phyloP scores from a whole-genome alignment of 2,329 filamentous ascomycete genomes.

The Xylariomycetidae sp. region DNA sequence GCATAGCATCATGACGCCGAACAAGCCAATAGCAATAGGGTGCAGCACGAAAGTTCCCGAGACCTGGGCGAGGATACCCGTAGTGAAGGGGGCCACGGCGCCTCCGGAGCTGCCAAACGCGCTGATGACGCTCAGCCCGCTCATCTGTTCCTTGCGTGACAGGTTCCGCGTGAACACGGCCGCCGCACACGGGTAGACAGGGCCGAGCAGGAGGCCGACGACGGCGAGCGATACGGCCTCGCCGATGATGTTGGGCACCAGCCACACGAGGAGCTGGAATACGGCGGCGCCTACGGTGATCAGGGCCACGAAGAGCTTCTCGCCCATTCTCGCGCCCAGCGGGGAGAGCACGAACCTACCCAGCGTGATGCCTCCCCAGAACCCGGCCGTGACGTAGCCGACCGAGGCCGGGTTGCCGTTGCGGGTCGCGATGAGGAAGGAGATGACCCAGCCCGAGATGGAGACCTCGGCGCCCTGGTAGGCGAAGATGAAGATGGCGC shows the following conservation, averaged over 20 bases:
- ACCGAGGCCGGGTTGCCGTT: constrained; percentile 65
- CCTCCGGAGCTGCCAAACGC: constrained; percentile 67
- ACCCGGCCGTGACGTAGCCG: constrained; percentile 73
- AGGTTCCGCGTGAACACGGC: constrained; percentile 60
- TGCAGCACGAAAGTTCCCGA: constrained; percentile 60
- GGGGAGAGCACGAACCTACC: constrained; percentile 69
- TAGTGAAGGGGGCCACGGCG: constrained; percentile 62
- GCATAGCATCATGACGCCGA: constrained; percentile 58
- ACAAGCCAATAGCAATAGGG: constrained; percentile 64
- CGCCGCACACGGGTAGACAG: constrained; percentile 71
- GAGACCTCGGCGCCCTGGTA: constrained; percentile 84
- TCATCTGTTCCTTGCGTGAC: constrained; percentile 54
- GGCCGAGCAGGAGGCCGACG: constrained; percentile 71
- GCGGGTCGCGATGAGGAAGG: constrained; percentile 71
- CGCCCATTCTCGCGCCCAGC: constrained; percentile 62
- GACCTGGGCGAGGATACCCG: constrained; percentile 58
- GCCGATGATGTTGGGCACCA: constrained; percentile 69
- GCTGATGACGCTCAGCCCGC: constrained; percentile 62
- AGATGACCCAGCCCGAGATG: constrained; percentile 83
- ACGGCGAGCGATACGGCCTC: constrained; percentile 64
- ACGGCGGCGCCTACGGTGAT: constrained; percentile 57
- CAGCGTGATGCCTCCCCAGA: constrained; percentile 70
- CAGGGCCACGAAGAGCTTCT: constrained; percentile 63
- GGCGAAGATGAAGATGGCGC: constrained; percentile 76
- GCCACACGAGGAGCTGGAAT: constrained; percentile 76